Conservation (phyloP, 139 green algal species). For the Tetradesmus lagerheimii region DNA sequence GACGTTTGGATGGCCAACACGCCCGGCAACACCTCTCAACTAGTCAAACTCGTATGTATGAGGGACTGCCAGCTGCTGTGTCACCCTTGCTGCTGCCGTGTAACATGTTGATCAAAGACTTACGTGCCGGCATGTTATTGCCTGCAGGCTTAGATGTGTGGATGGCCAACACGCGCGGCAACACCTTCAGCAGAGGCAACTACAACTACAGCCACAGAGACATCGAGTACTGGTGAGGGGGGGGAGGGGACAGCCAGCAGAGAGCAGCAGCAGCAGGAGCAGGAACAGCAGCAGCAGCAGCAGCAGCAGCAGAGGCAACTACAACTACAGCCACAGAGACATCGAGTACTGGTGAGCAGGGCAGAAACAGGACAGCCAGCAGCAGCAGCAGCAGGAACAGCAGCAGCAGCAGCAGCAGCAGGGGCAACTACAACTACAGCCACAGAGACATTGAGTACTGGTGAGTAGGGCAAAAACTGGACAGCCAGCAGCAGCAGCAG, state of each 20-base stretch:
- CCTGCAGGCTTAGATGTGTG: slow-evolving; percentile 74
- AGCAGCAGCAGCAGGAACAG: slow-evolving; percentile 56
- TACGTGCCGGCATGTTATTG: too few species aligned
- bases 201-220: slow-evolving; percentile 26
- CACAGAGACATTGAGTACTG: slow-evolving; percentile 8
- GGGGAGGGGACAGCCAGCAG: too few species aligned
- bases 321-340: too few species aligned
- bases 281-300: slow-evolving; percentile 25
- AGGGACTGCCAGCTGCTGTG: too few species aligned
- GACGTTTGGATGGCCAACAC: slow-evolving; percentile 79
- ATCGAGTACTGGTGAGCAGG: too few species aligned
- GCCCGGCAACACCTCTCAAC: slow-evolving; percentile 66
- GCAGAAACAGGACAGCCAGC: too few species aligned
- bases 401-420: background rate
- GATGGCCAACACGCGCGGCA: slow-evolving; percentile 74
- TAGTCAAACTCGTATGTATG: too few species aligned
- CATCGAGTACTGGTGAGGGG: slow-evolving; percentile 66
- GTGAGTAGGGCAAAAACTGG: background rate
- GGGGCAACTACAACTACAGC: background rate
- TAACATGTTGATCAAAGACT: too few species aligned
- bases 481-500: background rate
- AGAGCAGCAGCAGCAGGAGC: slow-evolving; percentile 61
- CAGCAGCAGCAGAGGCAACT: background rate
- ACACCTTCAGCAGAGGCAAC: slow-evolving; percentile 62
- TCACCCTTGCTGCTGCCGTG: too few species aligned